Evolutionary conservation across 2,329 filamentous ascomycete genomes (phyloP).

Genomic region (Cercospora zeina): DNA sequence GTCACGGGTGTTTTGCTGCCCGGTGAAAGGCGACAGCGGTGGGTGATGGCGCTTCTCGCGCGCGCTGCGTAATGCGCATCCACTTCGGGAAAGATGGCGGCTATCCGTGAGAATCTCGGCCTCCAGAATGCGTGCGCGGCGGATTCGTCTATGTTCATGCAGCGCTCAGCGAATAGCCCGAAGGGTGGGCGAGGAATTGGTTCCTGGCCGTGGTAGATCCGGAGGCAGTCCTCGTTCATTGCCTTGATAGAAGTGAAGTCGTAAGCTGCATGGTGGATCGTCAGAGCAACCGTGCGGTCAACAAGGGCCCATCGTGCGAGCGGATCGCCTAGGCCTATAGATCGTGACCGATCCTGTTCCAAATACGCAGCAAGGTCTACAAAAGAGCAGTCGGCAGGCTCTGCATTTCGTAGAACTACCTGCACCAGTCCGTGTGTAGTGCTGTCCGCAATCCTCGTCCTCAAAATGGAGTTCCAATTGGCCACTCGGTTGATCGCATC

Average conservation of each 20-base stretch:
- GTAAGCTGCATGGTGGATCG: slow-evolving; percentile 7
- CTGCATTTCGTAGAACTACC: not conserved
- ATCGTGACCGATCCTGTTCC: not conserved
- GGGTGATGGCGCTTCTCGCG: no score
- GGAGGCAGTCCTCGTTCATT: not conserved
- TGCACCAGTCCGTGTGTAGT: no score
- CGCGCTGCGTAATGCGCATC: not conserved
- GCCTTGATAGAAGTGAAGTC: not conserved
- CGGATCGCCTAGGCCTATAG: slow-evolving; percentile 44
- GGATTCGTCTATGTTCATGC: not conserved
- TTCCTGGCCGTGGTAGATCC: not conserved
- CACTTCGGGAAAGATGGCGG: not conserved
- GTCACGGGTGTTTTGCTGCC: not conserved
- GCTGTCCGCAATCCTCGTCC: no score
- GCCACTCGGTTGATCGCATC: no score
- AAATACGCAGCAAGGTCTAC: no score
- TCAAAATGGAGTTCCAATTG: no score
- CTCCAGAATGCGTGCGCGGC: not conserved
- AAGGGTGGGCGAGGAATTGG: not conserved
- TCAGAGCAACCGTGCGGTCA: not conserved
- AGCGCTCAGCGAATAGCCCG: not conserved
- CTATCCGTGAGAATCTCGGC: not conserved
- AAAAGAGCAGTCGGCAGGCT: slow-evolving; percentile 37
- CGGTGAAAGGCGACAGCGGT: not conserved
- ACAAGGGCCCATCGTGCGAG: slow-evolving; percentile 38